These are phyloP conservation scores for Bipolaris victoriae DNA, from an alignment of 2,329 filamentous ascomycete genomes.

Conservation along the genomic window DNA sequence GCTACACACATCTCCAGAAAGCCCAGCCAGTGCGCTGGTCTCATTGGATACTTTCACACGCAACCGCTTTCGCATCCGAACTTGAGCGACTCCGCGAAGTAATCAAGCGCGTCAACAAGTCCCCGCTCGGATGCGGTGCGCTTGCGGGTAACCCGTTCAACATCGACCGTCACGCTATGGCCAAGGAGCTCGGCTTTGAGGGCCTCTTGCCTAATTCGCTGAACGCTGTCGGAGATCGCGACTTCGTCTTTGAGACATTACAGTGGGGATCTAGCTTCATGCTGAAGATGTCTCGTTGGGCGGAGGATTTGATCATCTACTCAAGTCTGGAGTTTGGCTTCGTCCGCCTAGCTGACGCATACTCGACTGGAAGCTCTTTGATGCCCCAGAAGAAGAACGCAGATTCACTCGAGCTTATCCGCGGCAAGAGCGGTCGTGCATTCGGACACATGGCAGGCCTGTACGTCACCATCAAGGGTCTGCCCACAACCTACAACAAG, in stretches of 20 bases:
- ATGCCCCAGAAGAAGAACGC: constrained; percentile 89
- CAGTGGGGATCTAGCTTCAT: constrained; percentile 81
- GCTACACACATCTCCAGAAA: constrained; percentile 86
- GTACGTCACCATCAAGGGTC: constrained; percentile 76
- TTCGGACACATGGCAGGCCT: constrained; percentile 84
- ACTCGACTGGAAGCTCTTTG: constrained; percentile 75
- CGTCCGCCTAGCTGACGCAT: constrained; percentile 76
- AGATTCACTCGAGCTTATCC: constrained; percentile 74
- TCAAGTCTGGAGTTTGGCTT: constrained; percentile 77
- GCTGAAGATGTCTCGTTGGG: constrained; percentile 79
- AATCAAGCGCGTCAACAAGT: constrained; percentile 73
- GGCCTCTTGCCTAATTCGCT: constrained; percentile 78
- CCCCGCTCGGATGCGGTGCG: constrained; percentile 75
- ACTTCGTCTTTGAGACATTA: constrained; percentile 82
- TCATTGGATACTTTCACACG: constrained; percentile 81
- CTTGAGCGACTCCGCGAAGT: constrained; percentile 78
- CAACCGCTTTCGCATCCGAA: constrained; percentile 72
- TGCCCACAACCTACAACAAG: constrained; percentile 87
- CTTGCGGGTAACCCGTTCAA: constrained; percentile 82
- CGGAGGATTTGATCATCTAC: constrained; percentile 87
- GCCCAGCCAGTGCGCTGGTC: constrained; percentile 81
- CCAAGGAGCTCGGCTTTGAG: constrained; percentile 80
- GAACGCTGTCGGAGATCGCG: constrained; percentile 75
- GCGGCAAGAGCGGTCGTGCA: constrained; percentile 76
- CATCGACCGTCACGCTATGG: constrained; percentile 80